These are phyloP conservation scores for Logfia minima DNA, from an alignment of 129 eudicot species.

Conservation along the genomic window DNA sequence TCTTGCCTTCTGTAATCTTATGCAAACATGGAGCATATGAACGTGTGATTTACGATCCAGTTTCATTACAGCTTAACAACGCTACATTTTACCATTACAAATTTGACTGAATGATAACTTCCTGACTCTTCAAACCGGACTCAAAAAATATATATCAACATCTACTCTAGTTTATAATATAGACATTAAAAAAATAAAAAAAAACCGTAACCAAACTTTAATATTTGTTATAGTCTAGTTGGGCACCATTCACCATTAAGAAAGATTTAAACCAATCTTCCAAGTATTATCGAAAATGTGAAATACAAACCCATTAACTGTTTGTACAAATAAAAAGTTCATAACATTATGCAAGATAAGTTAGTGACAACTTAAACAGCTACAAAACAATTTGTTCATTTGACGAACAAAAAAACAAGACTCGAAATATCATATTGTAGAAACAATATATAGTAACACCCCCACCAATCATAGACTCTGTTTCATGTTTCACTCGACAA, in stretches of 20 bases:
- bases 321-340: neutral
- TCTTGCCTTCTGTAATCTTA: too few species aligned
- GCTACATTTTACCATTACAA: too few species aligned
- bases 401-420: neutral
- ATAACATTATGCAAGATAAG: neutral
- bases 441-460: neutral
- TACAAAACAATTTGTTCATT: neutral
- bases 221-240: too few species aligned
- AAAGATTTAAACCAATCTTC: neutral
- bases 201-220: too few species aligned
- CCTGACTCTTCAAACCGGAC: too few species aligned
- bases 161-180: too few species aligned
- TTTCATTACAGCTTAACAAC: too few species aligned
- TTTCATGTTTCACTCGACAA: neutral
- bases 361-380: neutral
- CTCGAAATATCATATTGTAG: neutral
- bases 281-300: neutral
- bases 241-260: too few species aligned
- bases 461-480: slow-evolving; percentile 6
- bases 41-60: neutral
- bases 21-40: neutral
- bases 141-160: too few species aligned
- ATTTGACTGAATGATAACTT: too few species aligned
- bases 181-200: too few species aligned
- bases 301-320: neutral